phyloP scores from a whole-genome alignment of 768 basidiomycete genomes.

The Suillus clintonianus region DNA sequence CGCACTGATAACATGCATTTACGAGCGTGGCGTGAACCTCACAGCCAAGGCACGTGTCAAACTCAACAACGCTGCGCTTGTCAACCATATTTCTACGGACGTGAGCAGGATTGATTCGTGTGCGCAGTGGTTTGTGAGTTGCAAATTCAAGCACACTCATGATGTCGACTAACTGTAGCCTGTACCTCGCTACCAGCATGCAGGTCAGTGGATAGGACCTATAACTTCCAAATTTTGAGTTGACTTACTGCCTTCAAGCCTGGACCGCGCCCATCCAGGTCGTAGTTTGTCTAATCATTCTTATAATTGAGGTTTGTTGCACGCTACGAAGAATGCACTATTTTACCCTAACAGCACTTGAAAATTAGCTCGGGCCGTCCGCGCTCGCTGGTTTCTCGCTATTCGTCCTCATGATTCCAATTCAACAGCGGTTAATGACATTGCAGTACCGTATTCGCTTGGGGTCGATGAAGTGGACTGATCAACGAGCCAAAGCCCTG shows the following conservation, averaged over 20 bases:
- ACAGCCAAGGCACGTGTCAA: slow-evolving; percentile 67
- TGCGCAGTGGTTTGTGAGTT: slow-evolving; percentile 73
- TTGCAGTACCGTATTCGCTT: slow-evolving; percentile 55
- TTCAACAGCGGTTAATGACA: slow-evolving; percentile 66
- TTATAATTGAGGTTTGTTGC: slow-evolving; percentile 51
- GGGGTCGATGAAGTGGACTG: slow-evolving; percentile 61
- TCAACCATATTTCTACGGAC: too few species aligned
- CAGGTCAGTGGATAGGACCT: slow-evolving; percentile 27
- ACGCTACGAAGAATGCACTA: not conserved
- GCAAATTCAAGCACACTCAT: not conserved
- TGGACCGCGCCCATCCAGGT: slow-evolving; percentile 76
- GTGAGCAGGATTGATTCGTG: slow-evolving; percentile 61
- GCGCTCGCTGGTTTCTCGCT: slow-evolving; percentile 71
- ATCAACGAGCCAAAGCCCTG: slow-evolving; percentile 60
- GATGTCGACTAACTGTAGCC: not conserved
- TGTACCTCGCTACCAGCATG: slow-evolving; percentile 36
- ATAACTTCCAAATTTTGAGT: not conserved
- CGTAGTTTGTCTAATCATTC: slow-evolving; percentile 57
- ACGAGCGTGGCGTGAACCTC: slow-evolving; percentile 66
- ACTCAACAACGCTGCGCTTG: slow-evolving; percentile 62
- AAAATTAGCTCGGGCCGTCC: slow-evolving; percentile 60
- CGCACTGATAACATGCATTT: slow-evolving; percentile 69
- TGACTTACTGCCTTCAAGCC: slow-evolving; percentile 28
- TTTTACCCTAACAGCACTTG: not conserved
- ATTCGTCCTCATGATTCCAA: slow-evolving; percentile 60